A percentile compares a stretch with the other conserved stretches of the same genome.
Conservation (phyloP, 2,329 filamentous ascomycete species). For the Colletotrichum theobromicola region DNA sequence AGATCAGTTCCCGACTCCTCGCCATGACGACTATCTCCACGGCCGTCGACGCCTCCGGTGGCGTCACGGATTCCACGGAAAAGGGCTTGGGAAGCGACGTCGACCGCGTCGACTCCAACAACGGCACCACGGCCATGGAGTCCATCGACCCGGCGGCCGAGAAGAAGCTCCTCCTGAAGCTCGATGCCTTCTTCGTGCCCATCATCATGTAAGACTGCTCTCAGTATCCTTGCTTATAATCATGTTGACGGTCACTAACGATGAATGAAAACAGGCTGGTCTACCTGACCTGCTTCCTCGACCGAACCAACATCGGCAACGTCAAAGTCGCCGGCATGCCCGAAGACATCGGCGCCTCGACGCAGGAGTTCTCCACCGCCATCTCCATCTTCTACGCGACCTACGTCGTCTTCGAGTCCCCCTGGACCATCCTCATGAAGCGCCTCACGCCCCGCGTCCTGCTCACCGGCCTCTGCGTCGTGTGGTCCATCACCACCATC, state of each 20-base stretch:
- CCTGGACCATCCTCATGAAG: conserved; percentile 36
- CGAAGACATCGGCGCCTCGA: conserved; percentile 44
- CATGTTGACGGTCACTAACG: background rate
- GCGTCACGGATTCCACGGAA: background rate
- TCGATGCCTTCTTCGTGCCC: conserved; percentile 36
- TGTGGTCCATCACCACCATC: conserved; percentile 55
- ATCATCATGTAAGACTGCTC: conserved; percentile 48
- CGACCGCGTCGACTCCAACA: conserved; percentile 13
- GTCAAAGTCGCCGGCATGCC: conserved; percentile 52
- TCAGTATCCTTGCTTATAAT: no score
- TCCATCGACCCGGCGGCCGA: conserved; percentile 32
- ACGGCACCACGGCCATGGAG: conserved; percentile 16
- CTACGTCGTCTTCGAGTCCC: conserved; percentile 49
- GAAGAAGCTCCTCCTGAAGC: conserved; percentile 33
- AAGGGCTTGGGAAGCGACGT: conserved; percentile 7
- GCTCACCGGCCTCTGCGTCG: conserved; percentile 32
- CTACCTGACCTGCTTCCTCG: conserved; percentile 60
- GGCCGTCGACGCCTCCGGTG: background rate
- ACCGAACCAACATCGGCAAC: conserved; percentile 60
- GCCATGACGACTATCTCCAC: conserved; percentile 1
- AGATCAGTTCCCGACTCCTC: background rate
- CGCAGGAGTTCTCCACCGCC: conserved; percentile 47
- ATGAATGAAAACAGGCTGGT: conserved; percentile 35
- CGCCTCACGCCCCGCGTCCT: conserved; percentile 35
- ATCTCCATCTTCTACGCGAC: conserved; percentile 52